Evolutionary conservation across 352 stramenopile genomes (phyloP).

Genomic region (Phytophthora megakarya): DNA sequence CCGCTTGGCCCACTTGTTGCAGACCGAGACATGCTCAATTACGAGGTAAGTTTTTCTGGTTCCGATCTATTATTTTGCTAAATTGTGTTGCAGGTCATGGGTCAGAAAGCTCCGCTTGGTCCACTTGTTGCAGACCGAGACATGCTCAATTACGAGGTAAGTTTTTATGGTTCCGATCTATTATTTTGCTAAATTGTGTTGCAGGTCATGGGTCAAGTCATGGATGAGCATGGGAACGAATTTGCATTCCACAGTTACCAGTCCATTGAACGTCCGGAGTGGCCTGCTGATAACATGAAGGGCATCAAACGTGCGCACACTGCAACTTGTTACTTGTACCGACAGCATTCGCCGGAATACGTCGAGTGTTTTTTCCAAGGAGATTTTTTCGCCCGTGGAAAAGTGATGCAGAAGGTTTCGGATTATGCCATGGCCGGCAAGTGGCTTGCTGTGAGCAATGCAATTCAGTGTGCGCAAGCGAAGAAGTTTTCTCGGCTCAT

Average conservation of each 20-base stretch:
- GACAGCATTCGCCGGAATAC: constrained; percentile 22
- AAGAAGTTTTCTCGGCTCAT: constrained; percentile 38
- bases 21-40: constrained; percentile 46
- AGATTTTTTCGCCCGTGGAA: constrained; percentile 36
- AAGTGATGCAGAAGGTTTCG: constrained; percentile 34
- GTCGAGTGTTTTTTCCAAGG: constrained; percentile 46
- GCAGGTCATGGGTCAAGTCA: constrained; percentile 36
- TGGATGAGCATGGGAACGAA: constrained; percentile 42
- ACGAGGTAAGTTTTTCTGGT: constrained; percentile 22
- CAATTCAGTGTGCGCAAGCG: constrained; percentile 32
- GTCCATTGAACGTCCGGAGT: constrained; percentile 47
- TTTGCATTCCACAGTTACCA: constrained; percentile 46
- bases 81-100: too few relatives aligned
- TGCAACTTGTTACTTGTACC: constrained; percentile 41
- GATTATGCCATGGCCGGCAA: constrained; percentile 48
- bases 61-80: too few relatives aligned
- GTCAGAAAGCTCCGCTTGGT: constrained; percentile 32
- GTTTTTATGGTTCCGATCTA: neutral
- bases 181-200: too few relatives aligned
- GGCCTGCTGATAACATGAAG: constrained; percentile 43
- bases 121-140: constrained; percentile 36
- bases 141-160: constrained; percentile 44
- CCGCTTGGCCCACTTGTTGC: constrained; percentile 27
- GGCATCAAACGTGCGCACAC: constrained; percentile 39
- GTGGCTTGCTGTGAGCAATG: constrained; percentile 40